phyloP scores from a whole-genome alignment of 1,284 basidiomycete species.

The Termitomyces sp. region DNA sequence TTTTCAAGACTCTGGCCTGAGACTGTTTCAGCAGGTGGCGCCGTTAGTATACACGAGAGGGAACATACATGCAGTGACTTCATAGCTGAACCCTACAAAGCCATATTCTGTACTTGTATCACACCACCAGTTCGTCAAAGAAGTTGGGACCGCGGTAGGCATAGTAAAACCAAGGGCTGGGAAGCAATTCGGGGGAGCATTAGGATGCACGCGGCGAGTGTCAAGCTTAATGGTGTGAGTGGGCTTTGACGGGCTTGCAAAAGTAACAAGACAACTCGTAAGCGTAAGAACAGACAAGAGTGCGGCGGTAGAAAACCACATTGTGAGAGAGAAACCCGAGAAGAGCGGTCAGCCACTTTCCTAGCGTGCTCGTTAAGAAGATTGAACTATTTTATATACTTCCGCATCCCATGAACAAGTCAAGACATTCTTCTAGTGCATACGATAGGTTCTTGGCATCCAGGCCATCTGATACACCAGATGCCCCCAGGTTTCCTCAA shows the following conservation, averaged over 20 bases:
- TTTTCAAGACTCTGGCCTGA: slow-evolving; percentile 45
- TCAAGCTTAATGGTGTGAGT: slow-evolving; percentile 14
- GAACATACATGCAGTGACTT: slow-evolving; percentile 51
- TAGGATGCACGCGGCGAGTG: slow-evolving; percentile 10
- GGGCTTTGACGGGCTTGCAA: slow-evolving; percentile 15
- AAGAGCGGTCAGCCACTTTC: not conserved
- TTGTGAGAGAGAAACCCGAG: not conserved
- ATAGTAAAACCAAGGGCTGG: slow-evolving; percentile 47
- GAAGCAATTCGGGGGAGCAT: slow-evolving; percentile 32
- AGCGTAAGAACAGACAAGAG: slow-evolving; percentile 7
- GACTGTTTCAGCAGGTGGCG: not conserved
- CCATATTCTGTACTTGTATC: slow-evolving; percentile 55
- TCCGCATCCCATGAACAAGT: not conserved
- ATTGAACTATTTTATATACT: not conserved
- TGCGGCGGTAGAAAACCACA: slow-evolving; percentile 3
- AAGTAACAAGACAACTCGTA: not conserved
- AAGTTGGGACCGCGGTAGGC: slow-evolving; percentile 44
- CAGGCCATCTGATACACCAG: not conserved
- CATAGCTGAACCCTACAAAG: slow-evolving; percentile 71
- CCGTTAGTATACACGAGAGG: not conserved
- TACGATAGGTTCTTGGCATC: not conserved
- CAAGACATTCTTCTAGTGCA: not conserved
- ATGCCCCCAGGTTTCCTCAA: not conserved
- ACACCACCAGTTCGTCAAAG: slow-evolving; percentile 64
- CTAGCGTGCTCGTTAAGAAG: not conserved